A percentile compares a stretch with the other conserved stretches of the same genome.
phyloP scores from a whole-genome alignment of 176 grass and related monocot genomes.

The Eragrostis nindensis region DNA sequence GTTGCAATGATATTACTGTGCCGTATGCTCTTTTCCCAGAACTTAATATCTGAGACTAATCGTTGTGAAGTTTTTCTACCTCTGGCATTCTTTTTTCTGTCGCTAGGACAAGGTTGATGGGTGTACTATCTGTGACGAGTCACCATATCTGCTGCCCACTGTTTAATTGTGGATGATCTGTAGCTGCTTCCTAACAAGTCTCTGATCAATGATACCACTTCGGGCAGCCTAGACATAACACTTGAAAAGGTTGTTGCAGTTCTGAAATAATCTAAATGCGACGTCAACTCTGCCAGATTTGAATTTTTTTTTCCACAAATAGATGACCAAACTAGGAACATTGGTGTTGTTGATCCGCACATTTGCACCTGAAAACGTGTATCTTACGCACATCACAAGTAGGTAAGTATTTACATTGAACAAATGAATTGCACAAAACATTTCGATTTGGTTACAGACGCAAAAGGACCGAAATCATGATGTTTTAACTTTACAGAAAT shows the following conservation, averaged over 20 bases:
- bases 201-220: neutral
- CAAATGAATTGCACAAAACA: conserved; percentile 39
- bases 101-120: neutral
- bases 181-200: neutral
- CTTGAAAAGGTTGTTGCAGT: neutral
- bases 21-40: neutral
- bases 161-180: neutral
- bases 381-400: neutral
- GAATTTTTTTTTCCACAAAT: neutral
- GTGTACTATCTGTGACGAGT: neutral
- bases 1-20: conserved; percentile 34
- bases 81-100: neutral
- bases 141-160: neutral
- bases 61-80: neutral
- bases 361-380: neutral
- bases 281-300: neutral
- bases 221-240: neutral
- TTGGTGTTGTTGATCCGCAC: neutral
- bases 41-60: neutral
- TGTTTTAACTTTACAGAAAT: conserved; percentile 42
- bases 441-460: conserved; percentile 38
- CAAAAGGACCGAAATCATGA: conserved; percentile 18
- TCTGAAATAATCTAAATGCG: neutral
- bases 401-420: conserved; percentile 51
- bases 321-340: neutral